Base-by-base conservation (phyloP, 2,329 filamentous ascomycete species). In the Penicillium sp. region DNA sequence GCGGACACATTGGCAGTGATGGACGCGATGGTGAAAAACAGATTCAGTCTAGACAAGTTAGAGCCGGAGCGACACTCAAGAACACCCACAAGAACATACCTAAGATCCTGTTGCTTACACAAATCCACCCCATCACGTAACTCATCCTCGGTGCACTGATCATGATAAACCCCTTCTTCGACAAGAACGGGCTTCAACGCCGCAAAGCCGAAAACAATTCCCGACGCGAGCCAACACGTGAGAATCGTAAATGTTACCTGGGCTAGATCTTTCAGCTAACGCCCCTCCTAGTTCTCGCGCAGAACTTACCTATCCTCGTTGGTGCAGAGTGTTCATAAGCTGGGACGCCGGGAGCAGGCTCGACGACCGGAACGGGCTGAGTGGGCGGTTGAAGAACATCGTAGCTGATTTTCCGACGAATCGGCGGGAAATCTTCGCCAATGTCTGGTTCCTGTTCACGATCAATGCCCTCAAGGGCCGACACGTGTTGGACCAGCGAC, bases 1-100 rank as follows among this genome's bases (percentile, higher is more conserved):
- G 93, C 92, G 42, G 87, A 91, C 13, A 96, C 89, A 68, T 96
- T 96, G 39, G 92, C 96, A 7, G 85, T 89, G 10, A 96, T 92
- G 14, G 92, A 92, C 13, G 92, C 92, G 42, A 92, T 84, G 6
- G 92, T 96, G 80, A 96, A 96, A 90, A 96, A 96, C 64, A 96
- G 79, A 72, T 96, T 96, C 55, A 96, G 82, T 58, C 80, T 81
- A 51, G n/a, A 6, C 19, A 14, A 45, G 53, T 67, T 53, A 65
- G 58, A 14, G n/a, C 48, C 16, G 26, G 29, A 43, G 14, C 10
- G 39, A 23, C 23, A 27, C n/a, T 10, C 16, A 44, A 43, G 6
- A 26, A 19, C 19, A 19, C 19, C 19, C 19, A 19, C 19, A 16
- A 19, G 29, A 25, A 63, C 66, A n/a, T 69, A 80, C 77, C 80